Evolutionary conservation across 345 rosid genomes (phyloP), one percentile per base, ranked within the genome.

Genomic region (Conringia planisiliqua): DNA sequence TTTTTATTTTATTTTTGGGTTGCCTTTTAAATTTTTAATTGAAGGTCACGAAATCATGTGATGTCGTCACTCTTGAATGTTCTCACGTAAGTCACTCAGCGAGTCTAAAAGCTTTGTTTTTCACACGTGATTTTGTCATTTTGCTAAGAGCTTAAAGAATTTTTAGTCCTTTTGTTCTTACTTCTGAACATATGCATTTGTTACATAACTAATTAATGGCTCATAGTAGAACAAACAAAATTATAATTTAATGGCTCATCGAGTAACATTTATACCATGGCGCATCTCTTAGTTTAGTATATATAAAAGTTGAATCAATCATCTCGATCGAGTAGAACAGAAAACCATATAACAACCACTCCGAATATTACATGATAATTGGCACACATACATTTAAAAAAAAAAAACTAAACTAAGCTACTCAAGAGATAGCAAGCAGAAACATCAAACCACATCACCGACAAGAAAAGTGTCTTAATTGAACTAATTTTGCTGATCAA

Each of bases 351-450:
- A 33, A 35, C 63, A 22, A 56, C 35, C 40, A 55, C 48, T 65
- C 68, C 62, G 29, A 75, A 75, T 39, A 59, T 52, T 67, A 50
- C 20, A 75, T 59, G 46, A 75, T 58, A 58, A 59, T 42, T 67
- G 30, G 29, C 62, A 6, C 54, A n/a, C 65, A 64, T 9, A 32
- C 40, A 30, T 30, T 22, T 3, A 8, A 8, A 7, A 30, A 11
- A 50, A 55, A 43, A 36, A 6, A 2, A 33, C 32, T 66, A 56
- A 72, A 26, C 78, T 46, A 74, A 29, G 18, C 72, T 66, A 66
- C 32, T 5, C 33, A 46, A 66, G 61, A 50, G 66, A 17, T 29
- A 66, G 66, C 36, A 59, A 59, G 11, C 61, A 66, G 10, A 58
- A 36, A 8, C 35, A 64, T 64, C 47, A 55, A 43, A 55, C 71